phyloP scores from a whole-genome alignment of 2,329 filamentous ascomycete genomes.

The Fusarium bactridioides region DNA sequence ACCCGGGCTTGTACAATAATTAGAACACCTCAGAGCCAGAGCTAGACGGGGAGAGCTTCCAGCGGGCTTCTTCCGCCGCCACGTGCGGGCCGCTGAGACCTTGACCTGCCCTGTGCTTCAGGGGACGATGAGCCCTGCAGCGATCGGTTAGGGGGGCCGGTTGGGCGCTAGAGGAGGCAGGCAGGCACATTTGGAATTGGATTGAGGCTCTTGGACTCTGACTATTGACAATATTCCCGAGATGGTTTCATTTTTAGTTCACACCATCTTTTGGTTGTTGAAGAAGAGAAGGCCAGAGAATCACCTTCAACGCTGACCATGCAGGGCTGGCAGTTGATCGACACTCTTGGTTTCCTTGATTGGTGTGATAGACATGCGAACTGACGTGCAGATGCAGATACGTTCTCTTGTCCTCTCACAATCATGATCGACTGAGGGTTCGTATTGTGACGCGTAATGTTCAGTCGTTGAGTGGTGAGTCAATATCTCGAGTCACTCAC shows the following conservation, averaged over 20 bases:
- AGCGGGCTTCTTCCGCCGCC: conserved; percentile 25
- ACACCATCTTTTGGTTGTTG: conserved; percentile 2
- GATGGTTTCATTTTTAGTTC: background rate
- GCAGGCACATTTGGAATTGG: background rate
- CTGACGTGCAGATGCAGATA: conserved; percentile 30
- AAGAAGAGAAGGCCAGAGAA: background rate
- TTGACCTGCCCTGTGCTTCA: conserved; percentile 33
- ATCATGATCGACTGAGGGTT: background rate
- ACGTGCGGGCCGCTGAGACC: conserved; percentile 28
- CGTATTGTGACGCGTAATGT: conserved; percentile 30
- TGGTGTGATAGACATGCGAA: conserved; percentile 11
- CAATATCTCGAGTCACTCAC: background rate
- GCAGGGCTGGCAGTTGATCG: conserved; percentile 35
- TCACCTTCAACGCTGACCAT: conserved; percentile 5
- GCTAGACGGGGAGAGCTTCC: conserved; percentile 1
- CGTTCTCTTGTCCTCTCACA: background rate
- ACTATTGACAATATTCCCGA: background rate
- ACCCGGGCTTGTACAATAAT: conserved; percentile 21
- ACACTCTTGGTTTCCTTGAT: conserved; percentile 13
- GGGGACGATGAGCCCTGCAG: conserved; percentile 32
- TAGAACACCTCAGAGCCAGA: background rate
- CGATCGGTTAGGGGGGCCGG: conserved; percentile 17
- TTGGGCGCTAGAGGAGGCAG: background rate
- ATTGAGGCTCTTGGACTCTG: conserved; percentile 2
- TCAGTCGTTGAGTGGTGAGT: background rate